phyloP scores from a whole-genome alignment of 169 alveolate species.

The Pseudocohnilembus persalinus region DNA sequence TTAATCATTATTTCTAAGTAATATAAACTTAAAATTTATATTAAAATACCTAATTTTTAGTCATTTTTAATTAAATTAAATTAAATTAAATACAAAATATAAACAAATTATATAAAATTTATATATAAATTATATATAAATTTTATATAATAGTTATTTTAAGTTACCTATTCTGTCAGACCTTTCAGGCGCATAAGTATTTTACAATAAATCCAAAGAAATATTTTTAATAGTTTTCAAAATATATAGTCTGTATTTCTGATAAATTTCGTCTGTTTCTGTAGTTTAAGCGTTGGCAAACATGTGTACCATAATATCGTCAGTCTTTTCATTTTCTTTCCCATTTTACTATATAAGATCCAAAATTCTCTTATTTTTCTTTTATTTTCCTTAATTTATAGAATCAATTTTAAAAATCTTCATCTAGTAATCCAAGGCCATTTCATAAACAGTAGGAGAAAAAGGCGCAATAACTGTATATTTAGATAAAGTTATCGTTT shows the following conservation, averaged over 20 bases:
- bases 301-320: conserved; percentile 19
- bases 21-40: too few species aligned
- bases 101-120: neutral
- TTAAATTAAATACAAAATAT: too few species aligned
- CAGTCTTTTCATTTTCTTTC: neutral
- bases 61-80: too few species aligned
- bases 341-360: neutral
- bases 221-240: conserved; percentile 33
- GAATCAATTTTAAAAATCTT: neutral
- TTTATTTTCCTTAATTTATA: neutral
- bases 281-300: conserved; percentile 18
- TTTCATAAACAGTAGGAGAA: conserved; percentile 38
- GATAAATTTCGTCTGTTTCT: conserved; percentile 16
- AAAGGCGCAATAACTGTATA: conserved; percentile 23
- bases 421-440: neutral
- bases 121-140: neutral
- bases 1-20: too few species aligned
- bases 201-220: conserved; percentile 33
- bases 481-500: neutral
- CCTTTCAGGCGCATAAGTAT: conserved; percentile 40
- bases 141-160: too few species aligned
- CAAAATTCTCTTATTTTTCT: conserved; percentile 15
- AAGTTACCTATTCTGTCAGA: conserved; percentile 34
- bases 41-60: too few species aligned
- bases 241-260: conserved; percentile 29